Conservation (phyloP, 441 rosid genomes). For the Jatropha multifida region DNA sequence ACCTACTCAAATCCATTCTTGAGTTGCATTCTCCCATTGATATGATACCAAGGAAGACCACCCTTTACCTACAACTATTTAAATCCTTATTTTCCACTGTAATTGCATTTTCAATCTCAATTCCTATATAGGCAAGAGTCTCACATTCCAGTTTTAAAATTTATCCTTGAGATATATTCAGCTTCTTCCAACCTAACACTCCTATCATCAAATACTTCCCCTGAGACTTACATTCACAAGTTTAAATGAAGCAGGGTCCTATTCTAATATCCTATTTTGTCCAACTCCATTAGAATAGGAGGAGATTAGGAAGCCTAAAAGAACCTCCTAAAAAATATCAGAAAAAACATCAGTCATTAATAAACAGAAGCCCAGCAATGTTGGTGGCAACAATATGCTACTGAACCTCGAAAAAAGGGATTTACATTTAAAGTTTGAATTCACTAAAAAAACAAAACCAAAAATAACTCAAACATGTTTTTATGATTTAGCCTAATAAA, state of each 20-base stretch:
- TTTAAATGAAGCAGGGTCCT: not conserved
- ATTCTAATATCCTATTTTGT: no score
- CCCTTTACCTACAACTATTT: not conserved
- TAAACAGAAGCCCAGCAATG: not conserved
- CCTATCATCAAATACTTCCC: not conserved
- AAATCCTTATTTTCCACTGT: not conserved
- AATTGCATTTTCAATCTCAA: not conserved
- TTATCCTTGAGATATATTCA: not conserved
- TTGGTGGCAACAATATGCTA: not conserved
- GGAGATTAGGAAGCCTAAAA: not conserved
- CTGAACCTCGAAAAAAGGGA: not conserved
- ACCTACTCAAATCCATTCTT: not conserved
- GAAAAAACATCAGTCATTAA: not conserved
- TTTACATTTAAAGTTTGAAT: no score
- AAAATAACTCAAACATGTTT: not conserved
- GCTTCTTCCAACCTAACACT: not conserved
- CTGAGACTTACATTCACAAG: not conserved
- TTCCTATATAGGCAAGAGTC: not conserved
- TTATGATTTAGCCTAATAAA: not conserved
- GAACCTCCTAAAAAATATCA: not conserved
- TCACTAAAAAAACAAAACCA: no score
- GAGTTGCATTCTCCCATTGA: not conserved
- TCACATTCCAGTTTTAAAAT: not conserved
- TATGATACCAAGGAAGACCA: not conserved
- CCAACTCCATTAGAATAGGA: not conserved